Evolutionary conservation across 352 stramenopile genomes (phyloP), one percentile per base, ranked within the genome.

Genomic region (Phytophthora multivora): DNA sequence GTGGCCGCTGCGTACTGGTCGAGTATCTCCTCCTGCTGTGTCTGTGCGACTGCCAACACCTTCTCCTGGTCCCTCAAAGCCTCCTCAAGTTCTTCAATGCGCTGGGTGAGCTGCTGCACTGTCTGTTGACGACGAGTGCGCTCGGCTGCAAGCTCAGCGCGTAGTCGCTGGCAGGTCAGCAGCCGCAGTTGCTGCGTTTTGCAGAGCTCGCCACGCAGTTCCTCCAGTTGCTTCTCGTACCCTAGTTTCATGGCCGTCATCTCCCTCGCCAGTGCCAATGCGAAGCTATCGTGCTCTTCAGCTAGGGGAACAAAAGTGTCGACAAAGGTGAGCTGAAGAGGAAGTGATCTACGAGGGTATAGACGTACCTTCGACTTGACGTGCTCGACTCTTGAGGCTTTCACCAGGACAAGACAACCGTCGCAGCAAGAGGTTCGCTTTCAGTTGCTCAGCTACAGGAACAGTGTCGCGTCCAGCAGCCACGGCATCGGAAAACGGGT

Each of bases 251-350:
- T 92, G 21, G 59, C 65, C 0, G 75, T 62, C 74, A 92, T 91
- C 49, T 90, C 85, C 40, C 83, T 84, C 19, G 75, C 72, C 16
- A 91, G 60, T 26, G 85, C 81, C 10, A 89, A 53, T 5, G 79
- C 84, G 38, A 95, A 95, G 21, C 75, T 91, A 46, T 93, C 83
- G 15, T 86, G 79, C 19, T 90, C 81, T 49, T 90, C 81, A 10
- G 59, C 76, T 87, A 56, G 26, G 10, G 26, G 26, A 31, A 31
- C 10, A 31, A n/a, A 8, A 13, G 58, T 12, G 42, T 40, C 46
- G 45, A 51, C 30, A 75, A 71, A 47, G 5, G 33, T 39, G 33
- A 16, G 33, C 12, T 16, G 33, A 39, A 39, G 15, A 16, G 33
- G 33, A 16, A 39, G 33, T 16, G 12, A 16, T 16, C 5, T 12